Evolutionary conservation across 73 alveolate genomes (phyloP).

Genomic region (Paramecium pentaurelia): DNA sequence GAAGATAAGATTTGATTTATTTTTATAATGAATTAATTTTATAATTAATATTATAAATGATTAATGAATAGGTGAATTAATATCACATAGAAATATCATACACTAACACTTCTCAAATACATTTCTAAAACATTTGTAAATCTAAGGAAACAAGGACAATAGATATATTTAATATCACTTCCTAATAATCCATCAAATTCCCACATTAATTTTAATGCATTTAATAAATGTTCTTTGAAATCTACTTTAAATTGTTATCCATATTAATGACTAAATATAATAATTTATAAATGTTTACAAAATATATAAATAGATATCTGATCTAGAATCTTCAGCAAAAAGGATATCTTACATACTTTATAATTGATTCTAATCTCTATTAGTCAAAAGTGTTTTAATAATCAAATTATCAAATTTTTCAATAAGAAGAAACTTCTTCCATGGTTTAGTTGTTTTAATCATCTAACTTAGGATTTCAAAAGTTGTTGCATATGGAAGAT

Average conservation of each 20-base stretch:
- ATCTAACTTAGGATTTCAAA: background rate
- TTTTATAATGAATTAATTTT: background rate
- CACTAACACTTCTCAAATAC: background rate
- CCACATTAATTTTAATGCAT: background rate
- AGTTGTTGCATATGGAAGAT: background rate
- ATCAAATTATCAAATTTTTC: constrained; percentile 13
- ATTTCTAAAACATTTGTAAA: constrained; percentile 3
- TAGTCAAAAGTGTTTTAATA: background rate
- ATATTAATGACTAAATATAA: background rate
- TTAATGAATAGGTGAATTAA: background rate
- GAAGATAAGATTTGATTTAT: no score
- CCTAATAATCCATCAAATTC: constrained; percentile 30
- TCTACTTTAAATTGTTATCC: background rate
- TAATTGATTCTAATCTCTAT: background rate
- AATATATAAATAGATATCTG: constrained; percentile 18
- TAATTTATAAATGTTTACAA: background rate
- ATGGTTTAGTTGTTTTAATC: constrained; percentile 7
- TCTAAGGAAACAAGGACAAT: constrained; percentile 41
- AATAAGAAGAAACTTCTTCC: constrained; percentile 39
- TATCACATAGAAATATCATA: background rate
- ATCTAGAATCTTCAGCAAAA: constrained; percentile 32
- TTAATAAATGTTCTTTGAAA: background rate
- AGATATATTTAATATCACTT: constrained; percentile 9
- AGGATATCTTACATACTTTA: background rate
- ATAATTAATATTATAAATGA: background rate